These are phyloP conservation scores for Albifimbria verrucaria DNA, from an alignment of 2,329 filamentous ascomycete genomes.

Conservation along the genomic window DNA sequence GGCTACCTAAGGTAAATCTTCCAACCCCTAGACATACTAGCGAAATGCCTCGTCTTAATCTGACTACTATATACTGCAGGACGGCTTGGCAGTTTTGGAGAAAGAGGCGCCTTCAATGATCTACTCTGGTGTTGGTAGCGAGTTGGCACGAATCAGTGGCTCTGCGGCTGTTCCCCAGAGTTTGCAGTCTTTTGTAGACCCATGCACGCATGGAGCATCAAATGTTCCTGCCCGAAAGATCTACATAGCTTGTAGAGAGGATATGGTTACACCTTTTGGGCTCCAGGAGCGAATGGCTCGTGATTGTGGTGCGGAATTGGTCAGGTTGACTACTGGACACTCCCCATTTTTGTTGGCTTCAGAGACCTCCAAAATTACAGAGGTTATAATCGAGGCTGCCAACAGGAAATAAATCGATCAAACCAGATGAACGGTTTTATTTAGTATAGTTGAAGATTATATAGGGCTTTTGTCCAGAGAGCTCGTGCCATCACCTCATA, in stretches of 20 bases:
- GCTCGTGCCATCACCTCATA: not conserved
- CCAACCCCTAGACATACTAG: too few relatives aligned
- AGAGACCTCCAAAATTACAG: not conserved
- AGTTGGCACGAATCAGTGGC: not conserved
- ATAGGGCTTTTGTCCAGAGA: not conserved
- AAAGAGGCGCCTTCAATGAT: slow-evolving; percentile 2
- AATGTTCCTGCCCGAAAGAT: slow-evolving; percentile 20
- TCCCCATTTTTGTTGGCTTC: not conserved
- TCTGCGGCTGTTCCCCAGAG: slow-evolving; percentile 11
- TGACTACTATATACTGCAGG: not conserved
- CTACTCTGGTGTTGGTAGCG: slow-evolving; percentile 4
- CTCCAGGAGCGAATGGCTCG: slow-evolving; percentile 18
- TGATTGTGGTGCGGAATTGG: not conserved
- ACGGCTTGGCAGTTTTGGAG: slow-evolving; percentile 4
- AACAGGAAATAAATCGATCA: not conserved
- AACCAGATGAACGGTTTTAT: not conserved
- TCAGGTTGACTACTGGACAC: not conserved
- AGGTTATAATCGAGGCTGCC: not conserved
- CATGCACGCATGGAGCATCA: slow-evolving; percentile 13
- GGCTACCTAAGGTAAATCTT: not conserved
- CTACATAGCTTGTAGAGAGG: slow-evolving; percentile 22
- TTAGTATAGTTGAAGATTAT: not conserved
- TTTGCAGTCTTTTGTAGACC: slow-evolving; percentile 10
- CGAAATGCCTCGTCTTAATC: not conserved
- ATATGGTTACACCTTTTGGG: slow-evolving; percentile 13